Evolutionary conservation across 208 protist genomes (phyloP).

Genomic region (Trypanosoma grayi): DNA sequence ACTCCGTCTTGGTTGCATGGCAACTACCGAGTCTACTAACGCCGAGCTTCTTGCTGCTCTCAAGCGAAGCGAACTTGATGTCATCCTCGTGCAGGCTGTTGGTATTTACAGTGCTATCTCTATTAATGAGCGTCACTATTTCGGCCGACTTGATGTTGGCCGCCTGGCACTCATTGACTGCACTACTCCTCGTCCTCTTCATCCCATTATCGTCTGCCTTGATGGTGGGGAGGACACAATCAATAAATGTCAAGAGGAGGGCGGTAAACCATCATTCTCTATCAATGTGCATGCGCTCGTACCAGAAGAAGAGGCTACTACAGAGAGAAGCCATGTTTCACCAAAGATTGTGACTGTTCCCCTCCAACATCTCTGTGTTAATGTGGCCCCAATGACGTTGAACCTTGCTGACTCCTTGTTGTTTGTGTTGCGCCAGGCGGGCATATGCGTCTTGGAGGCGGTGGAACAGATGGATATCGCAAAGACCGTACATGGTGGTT

Average conservation of each 20-base stretch:
- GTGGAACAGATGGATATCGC: neutral
- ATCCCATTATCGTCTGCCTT: constrained; percentile 32
- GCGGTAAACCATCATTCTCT: constrained; percentile 12
- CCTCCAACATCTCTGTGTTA: constrained; percentile 36
- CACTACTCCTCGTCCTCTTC: constrained; percentile 39
- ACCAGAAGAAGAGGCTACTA: neutral
- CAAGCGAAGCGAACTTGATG: constrained; percentile 45
- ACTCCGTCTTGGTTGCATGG: constrained; percentile 4
- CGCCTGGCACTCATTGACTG: constrained; percentile 58
- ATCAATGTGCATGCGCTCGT: constrained; percentile 9
- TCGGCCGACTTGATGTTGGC: constrained; percentile 40
- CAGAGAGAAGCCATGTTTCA: neutral
- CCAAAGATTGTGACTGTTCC: constrained; percentile 24
- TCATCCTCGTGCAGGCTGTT: constrained; percentile 45
- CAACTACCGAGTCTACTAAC: constrained; percentile 22
- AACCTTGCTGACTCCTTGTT: constrained; percentile 58
- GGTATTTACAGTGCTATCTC: constrained; percentile 39
- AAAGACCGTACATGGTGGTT: too few species aligned
- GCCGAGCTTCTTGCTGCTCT: constrained; percentile 25
- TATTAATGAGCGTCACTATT: constrained; percentile 47
- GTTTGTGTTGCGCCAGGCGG: constrained; percentile 37
- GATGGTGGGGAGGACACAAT: constrained; percentile 2
- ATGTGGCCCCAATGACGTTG: constrained; percentile 35
- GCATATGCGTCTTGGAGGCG: constrained; percentile 8
- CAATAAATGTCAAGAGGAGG: neutral